Evolutionary conservation across 805 yeast genomes (phyloP).

Genomic region (Cyberlindnera petersonii): DNA sequence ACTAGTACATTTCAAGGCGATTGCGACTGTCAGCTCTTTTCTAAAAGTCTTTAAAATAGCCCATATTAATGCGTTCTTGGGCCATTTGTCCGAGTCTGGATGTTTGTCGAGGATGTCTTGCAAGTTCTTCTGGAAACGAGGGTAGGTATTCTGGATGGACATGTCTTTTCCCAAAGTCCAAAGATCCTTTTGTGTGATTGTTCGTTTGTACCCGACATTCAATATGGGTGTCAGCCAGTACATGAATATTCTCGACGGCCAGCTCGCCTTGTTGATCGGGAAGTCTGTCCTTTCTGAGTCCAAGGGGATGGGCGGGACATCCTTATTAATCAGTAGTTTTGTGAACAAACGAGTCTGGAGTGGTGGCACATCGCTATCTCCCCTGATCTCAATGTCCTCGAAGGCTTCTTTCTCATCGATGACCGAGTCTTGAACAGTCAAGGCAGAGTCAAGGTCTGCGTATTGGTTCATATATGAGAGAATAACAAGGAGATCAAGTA

Average conservation of each 20-base stretch:
- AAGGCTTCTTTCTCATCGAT: not conserved
- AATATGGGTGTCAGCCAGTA: constrained; percentile 65
- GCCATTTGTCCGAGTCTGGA: constrained; percentile 20
- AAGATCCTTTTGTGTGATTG: constrained; percentile 59
- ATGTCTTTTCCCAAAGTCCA: constrained; percentile 40
- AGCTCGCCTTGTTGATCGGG: constrained; percentile 38
- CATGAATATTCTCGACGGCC: constrained; percentile 42
- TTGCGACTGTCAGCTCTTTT: constrained; percentile 21
- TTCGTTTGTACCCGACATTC: constrained; percentile 62
- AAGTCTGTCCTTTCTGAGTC: constrained; percentile 42
- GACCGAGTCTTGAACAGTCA: no score
- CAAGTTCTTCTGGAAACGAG: constrained; percentile 32
- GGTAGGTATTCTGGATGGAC: constrained; percentile 38
- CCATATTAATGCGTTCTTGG: constrained; percentile 26
- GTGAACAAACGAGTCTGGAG: constrained; percentile 6
- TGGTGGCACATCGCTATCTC: constrained; percentile 1
- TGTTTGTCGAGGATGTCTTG: constrained; percentile 22
- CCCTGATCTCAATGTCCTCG: not conserved
- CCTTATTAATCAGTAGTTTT: constrained; percentile 1
- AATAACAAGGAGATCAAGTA: not conserved
- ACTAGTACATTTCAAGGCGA: constrained; percentile 11
- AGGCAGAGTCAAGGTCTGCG: no score
- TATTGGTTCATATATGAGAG: no score
- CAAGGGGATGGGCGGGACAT: constrained; percentile 48
- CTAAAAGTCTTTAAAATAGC: constrained; percentile 27